These are phyloP conservation scores for Termitomyces sp. DNA, from an alignment of 768 basidiomycete species.

Conservation along the genomic window DNA sequence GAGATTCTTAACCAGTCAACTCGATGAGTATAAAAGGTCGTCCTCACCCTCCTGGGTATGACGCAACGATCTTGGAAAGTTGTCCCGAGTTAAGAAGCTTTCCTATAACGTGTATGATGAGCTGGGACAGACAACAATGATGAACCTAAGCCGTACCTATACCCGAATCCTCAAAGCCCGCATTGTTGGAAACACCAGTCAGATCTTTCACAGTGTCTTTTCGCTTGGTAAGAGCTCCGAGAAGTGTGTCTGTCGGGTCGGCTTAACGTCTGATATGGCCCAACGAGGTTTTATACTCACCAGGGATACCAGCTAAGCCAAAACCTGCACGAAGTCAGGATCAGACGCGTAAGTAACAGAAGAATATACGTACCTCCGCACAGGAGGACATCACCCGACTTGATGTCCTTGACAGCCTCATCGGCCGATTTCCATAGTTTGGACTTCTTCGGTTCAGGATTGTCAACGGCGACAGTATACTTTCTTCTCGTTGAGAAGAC, in stretches of 20 bases:
- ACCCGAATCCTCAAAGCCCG: conserved; percentile 64
- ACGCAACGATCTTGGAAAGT: conserved; percentile 79
- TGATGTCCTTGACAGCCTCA: conserved; percentile 78
- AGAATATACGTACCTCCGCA: conserved; percentile 64
- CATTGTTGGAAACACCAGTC: conserved; percentile 87
- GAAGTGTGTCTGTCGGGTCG: conserved; percentile 63
- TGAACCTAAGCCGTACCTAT: conserved; percentile 41
- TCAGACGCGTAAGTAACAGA: background rate
- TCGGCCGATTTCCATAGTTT: conserved; percentile 84
- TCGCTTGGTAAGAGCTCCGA: conserved; percentile 69
- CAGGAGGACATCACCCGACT: conserved; percentile 72
- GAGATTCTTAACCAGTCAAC: background rate
- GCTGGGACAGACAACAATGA: background rate
- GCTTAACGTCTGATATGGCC: background rate
- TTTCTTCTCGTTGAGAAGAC: conserved; percentile 16
- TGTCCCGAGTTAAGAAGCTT: conserved; percentile 71
- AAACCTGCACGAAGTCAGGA: conserved; percentile 50
- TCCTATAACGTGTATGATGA: conserved; percentile 34
- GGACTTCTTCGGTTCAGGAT: conserved; percentile 27
- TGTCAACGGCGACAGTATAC: conserved; percentile 29
- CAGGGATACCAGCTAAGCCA: conserved; percentile 84
- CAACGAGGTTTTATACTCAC: conserved; percentile 29
- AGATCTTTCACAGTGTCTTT: conserved; percentile 61
- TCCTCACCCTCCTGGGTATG: conserved; percentile 79
- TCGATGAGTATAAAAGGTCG: background rate